Evolutionary conservation across 2,329 filamentous ascomycete genomes (phyloP), one percentile per base, ranked within the genome.

Genomic region (Sclerotinia spermophila): DNA sequence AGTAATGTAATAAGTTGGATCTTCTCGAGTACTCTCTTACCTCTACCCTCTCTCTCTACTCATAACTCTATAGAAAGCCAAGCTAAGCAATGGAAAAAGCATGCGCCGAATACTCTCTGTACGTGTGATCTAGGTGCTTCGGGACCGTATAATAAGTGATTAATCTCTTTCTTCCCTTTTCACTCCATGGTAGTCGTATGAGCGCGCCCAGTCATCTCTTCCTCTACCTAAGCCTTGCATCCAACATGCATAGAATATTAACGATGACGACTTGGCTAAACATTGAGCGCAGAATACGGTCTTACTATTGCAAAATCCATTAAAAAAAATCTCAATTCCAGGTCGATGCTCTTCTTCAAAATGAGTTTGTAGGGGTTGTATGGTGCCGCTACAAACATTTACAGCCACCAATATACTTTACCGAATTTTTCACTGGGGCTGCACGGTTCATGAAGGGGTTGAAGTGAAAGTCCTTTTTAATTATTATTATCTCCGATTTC

Each of bases 381-480:
- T 68, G 66, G 40, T 38, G 48, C n/a, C 62, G 62, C 35, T 53
- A 42, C 33, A 21, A 65, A 38, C 38, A n/a, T 53, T 38, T 30
- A 60, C 38, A 48, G 56, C 55, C 44, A 35, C 55, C 40, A 24
- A 61, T 53, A 48, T 38, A 51, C 58, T 66, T 68, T 68, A 68
- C 66, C 53, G 51, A 60, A 17, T 30, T 60, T 53, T 27, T 62
- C 58, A 33, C 67, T 62, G 42, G 44, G 35, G 44, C 58, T 38
- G 67, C 67, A 69, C 67, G 35, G 67, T 64, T 69, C 67, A 48
- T 69, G 56, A 62, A 61, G 35, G 56, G 67, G 67, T 48, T 65
- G 61, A 30, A 53, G 61, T 65, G 45, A 64, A 35, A 21, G n/a
- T 27, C 30, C 53, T 27, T 30, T 66, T 56, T 66, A 44, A n/a